phyloP scores from a whole-genome alignment of 768 basidiomycete species.

The Mycena belliarum region DNA sequence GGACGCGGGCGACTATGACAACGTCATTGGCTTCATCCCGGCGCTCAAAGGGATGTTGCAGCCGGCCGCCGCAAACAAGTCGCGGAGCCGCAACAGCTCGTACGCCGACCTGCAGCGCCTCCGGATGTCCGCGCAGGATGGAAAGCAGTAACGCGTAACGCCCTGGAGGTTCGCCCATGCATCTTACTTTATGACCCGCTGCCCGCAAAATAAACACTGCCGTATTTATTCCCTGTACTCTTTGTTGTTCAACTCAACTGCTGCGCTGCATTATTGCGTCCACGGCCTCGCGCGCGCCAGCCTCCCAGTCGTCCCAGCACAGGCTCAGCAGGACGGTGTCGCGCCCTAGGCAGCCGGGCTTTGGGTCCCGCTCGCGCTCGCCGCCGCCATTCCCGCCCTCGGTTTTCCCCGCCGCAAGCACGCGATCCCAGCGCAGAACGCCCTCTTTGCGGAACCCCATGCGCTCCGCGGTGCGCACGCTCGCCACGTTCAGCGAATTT shows the following conservation, averaged over 20 bases:
- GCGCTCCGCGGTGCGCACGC: conserved; percentile 52
- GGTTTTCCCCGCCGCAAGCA: conserved; percentile 41
- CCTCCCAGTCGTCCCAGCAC: conserved; percentile 55
- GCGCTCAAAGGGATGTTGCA: conserved; percentile 5
- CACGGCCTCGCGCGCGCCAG: conserved; percentile 33
- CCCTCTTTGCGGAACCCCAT: conserved; percentile 64
- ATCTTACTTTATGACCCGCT: no score
- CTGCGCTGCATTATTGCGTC: conserved; percentile 26
- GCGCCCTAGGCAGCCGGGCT: conserved; percentile 29
- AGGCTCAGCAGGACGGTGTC: conserved; percentile 41
- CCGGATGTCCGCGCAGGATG: conserved; percentile 7
- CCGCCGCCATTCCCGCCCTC: conserved; percentile 36
- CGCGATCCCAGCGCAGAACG: conserved; percentile 53
- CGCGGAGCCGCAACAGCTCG: conserved; percentile 19
- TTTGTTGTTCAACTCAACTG: conserved; percentile 24
- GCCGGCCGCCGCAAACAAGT: background rate
- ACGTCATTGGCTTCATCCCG: conserved; percentile 73
- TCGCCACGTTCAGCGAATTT: conserved; percentile 47
- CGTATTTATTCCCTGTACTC: background rate
- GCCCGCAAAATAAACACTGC: no score
- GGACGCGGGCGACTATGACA: conserved; percentile 92
- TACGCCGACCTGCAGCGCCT: conserved; percentile 19
- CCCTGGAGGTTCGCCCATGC: no score
- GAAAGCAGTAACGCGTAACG: background rate
- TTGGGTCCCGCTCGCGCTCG: conserved; percentile 31